A percentile compares a stretch with the other conserved stretches of the same genome.
These are phyloP conservation scores for Cryphonectria radicalis DNA, from an alignment of 2,329 filamentous ascomycete genomes.

Conservation along the genomic window DNA sequence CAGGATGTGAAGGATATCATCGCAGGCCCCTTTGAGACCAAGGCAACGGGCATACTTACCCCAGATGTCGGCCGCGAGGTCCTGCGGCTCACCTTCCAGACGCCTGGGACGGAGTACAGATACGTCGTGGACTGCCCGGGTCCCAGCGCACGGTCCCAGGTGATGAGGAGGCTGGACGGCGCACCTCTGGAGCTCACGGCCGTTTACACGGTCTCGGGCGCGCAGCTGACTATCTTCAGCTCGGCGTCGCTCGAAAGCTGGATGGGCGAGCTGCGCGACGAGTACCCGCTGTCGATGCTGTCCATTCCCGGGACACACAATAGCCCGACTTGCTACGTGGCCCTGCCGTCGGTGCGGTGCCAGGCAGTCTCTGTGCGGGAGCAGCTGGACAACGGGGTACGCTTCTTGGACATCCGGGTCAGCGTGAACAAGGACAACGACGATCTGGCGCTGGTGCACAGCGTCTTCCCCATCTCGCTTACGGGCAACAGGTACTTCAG, in stretches of 20 bases:
- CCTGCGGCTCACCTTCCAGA: slow-evolving; percentile 75
- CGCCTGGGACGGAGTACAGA: slow-evolving; percentile 53
- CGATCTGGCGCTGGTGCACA: slow-evolving; percentile 82
- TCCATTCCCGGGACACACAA: slow-evolving; percentile 97
- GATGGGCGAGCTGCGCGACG: slow-evolving; percentile 79
- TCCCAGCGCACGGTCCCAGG: slow-evolving; percentile 55
- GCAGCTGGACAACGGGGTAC: slow-evolving; percentile 87
- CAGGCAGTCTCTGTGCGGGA: slow-evolving; percentile 77
- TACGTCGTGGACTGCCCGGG: slow-evolving; percentile 78
- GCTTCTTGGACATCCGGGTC: slow-evolving; percentile 92
- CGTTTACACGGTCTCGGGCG: slow-evolving; percentile 63
- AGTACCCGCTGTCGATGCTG: slow-evolving; percentile 75
- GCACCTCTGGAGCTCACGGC: slow-evolving; percentile 61
- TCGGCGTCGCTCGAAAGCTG: slow-evolving; percentile 72
- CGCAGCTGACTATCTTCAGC: slow-evolving; percentile 68
- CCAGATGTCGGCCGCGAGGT: slow-evolving; percentile 65
- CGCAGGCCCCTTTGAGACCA: slow-evolving; percentile 70
- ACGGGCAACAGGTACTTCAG: slow-evolving; percentile 80
- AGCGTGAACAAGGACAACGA: slow-evolving; percentile 58
- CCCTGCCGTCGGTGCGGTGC: slow-evolving; percentile 90
- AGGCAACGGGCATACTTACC: slow-evolving; percentile 64
- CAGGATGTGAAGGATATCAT: slow-evolving; percentile 63
- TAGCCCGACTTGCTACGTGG: slow-evolving; percentile 80
- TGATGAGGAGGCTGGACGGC: slow-evolving; percentile 31
- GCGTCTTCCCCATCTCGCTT: slow-evolving; percentile 84